Percentiles rank a stretch among this genome's conserved stretches.
These are phyloP conservation scores for Barnettozyma sp. DNA, from an alignment of 805 yeast species.

Conservation along the genomic window DNA sequence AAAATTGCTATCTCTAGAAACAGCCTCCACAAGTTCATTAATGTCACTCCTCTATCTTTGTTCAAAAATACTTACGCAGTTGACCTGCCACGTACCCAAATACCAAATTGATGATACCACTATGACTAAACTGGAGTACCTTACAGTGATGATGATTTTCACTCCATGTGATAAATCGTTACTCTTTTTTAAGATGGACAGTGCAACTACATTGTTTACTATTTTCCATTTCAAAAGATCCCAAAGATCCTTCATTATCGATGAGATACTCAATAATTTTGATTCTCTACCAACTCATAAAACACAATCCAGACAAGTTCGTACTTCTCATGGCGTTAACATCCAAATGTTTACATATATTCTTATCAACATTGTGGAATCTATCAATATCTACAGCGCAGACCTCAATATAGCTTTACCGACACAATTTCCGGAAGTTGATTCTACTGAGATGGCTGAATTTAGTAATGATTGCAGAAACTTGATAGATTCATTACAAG, in stretches of 20 bases:
- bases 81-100: conserved; percentile 16
- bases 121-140: conserved; percentile 53
- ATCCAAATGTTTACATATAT: conserved; percentile 45
- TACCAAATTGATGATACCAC: conserved; percentile 40
- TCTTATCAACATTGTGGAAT: conserved; percentile 38
- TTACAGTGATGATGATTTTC: conserved; percentile 38
- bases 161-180: conserved; percentile 16
- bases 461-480: conserved; percentile 12
- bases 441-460: conserved; percentile 12
- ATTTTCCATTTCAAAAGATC: conserved; percentile 29
- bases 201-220: conserved; percentile 15
- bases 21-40: neutral
- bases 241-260: conserved; percentile 55
- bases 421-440: conserved; percentile 3
- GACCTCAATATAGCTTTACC: conserved; percentile 15
- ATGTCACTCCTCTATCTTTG: conserved; percentile 8
- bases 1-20: conserved; percentile 8
- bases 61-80: conserved; percentile 12
- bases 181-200: conserved; percentile 16
- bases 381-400: conserved; percentile 25
- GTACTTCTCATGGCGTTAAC: conserved; percentile 36
- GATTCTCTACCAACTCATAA: conserved; percentile 44
- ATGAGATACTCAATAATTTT: conserved; percentile 49
- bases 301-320: conserved; percentile 35
- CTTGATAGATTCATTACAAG: neutral